Base-by-base conservation (phyloP, 2,329 filamentous ascomycete species). In the Leptographium flavum region DNA sequence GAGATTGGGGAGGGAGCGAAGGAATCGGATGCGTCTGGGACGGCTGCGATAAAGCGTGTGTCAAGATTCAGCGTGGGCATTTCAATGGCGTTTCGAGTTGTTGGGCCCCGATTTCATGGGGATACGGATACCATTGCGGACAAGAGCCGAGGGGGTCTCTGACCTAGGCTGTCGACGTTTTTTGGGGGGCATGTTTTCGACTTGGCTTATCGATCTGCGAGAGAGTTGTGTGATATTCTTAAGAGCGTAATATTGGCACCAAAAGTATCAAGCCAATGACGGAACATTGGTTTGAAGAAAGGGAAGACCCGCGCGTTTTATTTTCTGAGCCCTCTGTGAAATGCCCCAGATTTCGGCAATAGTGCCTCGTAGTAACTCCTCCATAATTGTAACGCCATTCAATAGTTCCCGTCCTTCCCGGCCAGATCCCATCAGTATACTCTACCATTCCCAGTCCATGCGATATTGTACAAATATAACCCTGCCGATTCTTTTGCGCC, bases 61-160 rank as follows among this genome's bases (percentile, higher is more conserved):
- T 43, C 36, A n/a, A 38, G 32, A 37, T 43, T 38, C 15, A 43
- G 35, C 42, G 42, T 43, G 42, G 33, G 42, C 42, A 43, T 43
- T 43, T 31, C 42, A 38, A 8, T 6, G 42, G 42, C 42, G 42
- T 43, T 43, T 28, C 32, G 21, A 15, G 40, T 42, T 42, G 17
- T 15, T 19, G 30, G 28, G 21, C 28, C 35, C 21, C 4, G 23
- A 2, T 23, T 42, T 35, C 14, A 8, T 3, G 19, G 13, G 40
- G 31, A 21, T 14, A 42, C 17, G 33, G 31, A 43, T 42, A 42
- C 39, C 30, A 33, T 9, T 9, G 15, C 15, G 19, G 11, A 25
- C 39, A n/a, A 33, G 30, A 25, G 21, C 39, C 27, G n/a, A 40
- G 21, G 38, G 9, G 23, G 25, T 4, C 31, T 30, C 17, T 21